Base-by-base conservation (phyloP, 2,329 filamentous ascomycete species). In the Microdochium trichocladiopsis region DNA sequence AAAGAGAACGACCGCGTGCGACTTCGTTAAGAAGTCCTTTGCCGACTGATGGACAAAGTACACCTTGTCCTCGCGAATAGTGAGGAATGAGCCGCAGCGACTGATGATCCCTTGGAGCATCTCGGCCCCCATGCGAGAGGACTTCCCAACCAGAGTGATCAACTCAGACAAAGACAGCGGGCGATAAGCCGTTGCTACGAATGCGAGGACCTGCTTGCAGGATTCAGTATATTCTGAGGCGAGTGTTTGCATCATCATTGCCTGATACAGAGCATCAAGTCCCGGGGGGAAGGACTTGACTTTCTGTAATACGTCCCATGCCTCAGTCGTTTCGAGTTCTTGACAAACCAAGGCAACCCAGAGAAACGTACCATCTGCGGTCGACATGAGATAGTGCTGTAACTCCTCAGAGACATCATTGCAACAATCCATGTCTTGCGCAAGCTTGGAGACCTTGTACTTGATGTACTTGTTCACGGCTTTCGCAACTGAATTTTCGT, bases 341-440 rank as follows among this genome's bases (percentile, higher is more conserved):
- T n/a, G n/a, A n/a, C n/a, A n/a, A n/a, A n/a, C n/a, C n/a, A n/a
- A n/a, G n/a, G n/a, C n/a, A n/a, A n/a, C n/a, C n/a, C n/a, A n/a
- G n/a, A n/a, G n/a, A 47, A 74, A 74, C 1, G 71, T 72, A 11
- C 60, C 66, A n/a, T 66, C 55, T 11, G 70, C 66, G 25, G 73
- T 69, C 1, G 31, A 8, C 18, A 9, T 23, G 4, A 56, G 24
- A 23, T 53, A 12, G 1, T n/a, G 49, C 14, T 21, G 56, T 28
- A 47, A 10, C 14, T 33, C 8, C 28, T 33, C 14, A 14, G 28
- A 8, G 28, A 33, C 14, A 9, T 33, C 28, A 33, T 33, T 14
- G 28, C 14, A 14, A 14, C 14, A 33, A 33, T 9, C 28, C 28
- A 9, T 33, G 28, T 14, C 8, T 33, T 14, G 28, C 14, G 48